Percentiles rank a stretch among this genome's conserved stretches.
Evolutionary conservation across 352 stramenopile genomes (phyloP).

Genomic region (Thalassiosira mediterranea): DNA sequence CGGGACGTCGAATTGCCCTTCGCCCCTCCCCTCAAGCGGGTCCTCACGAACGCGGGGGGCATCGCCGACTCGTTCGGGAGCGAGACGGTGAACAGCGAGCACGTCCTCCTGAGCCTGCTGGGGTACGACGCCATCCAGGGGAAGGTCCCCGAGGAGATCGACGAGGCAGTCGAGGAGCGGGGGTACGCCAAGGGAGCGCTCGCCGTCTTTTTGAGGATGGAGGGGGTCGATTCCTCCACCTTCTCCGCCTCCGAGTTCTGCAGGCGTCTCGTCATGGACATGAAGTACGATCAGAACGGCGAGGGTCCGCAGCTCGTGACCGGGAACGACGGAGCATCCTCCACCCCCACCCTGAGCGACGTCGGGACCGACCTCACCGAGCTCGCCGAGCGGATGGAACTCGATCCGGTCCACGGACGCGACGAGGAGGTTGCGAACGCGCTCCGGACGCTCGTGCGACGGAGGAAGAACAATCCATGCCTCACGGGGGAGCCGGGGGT

Average conservation of each 20-base stretch:
- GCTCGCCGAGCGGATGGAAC: slow-evolving; percentile 59
- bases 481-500: slow-evolving; percentile 90
- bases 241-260: slow-evolving; percentile 62
- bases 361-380: slow-evolving; percentile 77
- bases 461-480: slow-evolving; percentile 91
- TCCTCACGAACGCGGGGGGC: slow-evolving; percentile 56
- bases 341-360: slow-evolving; percentile 69
- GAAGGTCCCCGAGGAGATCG: slow-evolving; percentile 47
- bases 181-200: slow-evolving; percentile 44
- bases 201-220: slow-evolving; percentile 56
- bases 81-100: slow-evolving; percentile 64
- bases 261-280: slow-evolving; percentile 49
- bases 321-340: slow-evolving; percentile 30
- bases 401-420: slow-evolving; percentile 78
- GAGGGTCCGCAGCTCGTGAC: slow-evolving; percentile 51
- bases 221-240: slow-evolving; percentile 39
- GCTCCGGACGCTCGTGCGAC: slow-evolving; percentile 66
- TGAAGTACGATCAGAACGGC: slow-evolving; percentile 30
- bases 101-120: slow-evolving; percentile 73
- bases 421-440: slow-evolving; percentile 65
- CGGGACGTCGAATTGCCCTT: slow-evolving; percentile 70
- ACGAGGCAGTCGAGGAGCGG: slow-evolving; percentile 44
- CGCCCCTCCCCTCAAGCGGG: slow-evolving; percentile 53
- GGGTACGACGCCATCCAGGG: slow-evolving; percentile 58
- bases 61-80: slow-evolving; percentile 66